Percentiles rank a stretch among this genome's conserved stretches.
Evolutionary conservation across 371 early-diverging fungal genomes (phyloP).

Genomic region (Circinella minor): DNA sequence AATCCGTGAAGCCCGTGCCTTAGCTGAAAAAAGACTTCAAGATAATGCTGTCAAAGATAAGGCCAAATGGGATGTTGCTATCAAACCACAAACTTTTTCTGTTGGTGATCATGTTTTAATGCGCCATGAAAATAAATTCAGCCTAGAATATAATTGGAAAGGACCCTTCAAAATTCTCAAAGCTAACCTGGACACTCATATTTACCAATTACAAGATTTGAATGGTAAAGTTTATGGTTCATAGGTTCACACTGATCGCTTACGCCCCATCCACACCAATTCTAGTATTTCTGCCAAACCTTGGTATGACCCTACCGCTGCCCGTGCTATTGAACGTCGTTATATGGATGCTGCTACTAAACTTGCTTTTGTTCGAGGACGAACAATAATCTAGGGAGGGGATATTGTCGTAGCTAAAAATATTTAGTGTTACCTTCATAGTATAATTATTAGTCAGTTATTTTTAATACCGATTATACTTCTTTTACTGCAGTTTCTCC

Average conservation of each 20-base stretch:
- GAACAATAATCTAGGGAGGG: constrained; percentile 17
- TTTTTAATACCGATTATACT: too few relatives aligned
- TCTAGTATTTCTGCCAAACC: background rate
- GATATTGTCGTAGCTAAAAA: constrained; percentile 10
- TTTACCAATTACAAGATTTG: constrained; percentile 11
- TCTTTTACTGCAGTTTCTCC: too few relatives aligned
- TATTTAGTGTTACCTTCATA: too few relatives aligned
- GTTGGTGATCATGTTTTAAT: constrained; percentile 23
- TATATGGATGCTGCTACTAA: background rate
- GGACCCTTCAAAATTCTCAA: constrained; percentile 14
- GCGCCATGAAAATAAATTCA: constrained; percentile 8
- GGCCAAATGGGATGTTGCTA: constrained; percentile 20
- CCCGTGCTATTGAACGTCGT: background rate
- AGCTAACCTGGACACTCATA: background rate
- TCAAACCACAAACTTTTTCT: constrained; percentile 11
- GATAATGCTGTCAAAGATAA: constrained; percentile 23
- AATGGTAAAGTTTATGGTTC: constrained; percentile 1
- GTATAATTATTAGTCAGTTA: too few relatives aligned
- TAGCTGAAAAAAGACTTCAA: constrained; percentile 14
- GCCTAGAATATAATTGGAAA: constrained; percentile 19
- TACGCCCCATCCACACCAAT: background rate
- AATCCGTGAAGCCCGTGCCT: constrained; percentile 18
- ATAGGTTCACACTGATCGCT: constrained; percentile 3
- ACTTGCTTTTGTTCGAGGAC: constrained; percentile 19
- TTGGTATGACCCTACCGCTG: background rate